A percentile compares a stretch with the other conserved stretches of the same genome.
These are phyloP conservation scores for Coniochaeta hoffmannii DNA, from an alignment of 2,329 filamentous ascomycete species.

Conservation along the genomic window DNA sequence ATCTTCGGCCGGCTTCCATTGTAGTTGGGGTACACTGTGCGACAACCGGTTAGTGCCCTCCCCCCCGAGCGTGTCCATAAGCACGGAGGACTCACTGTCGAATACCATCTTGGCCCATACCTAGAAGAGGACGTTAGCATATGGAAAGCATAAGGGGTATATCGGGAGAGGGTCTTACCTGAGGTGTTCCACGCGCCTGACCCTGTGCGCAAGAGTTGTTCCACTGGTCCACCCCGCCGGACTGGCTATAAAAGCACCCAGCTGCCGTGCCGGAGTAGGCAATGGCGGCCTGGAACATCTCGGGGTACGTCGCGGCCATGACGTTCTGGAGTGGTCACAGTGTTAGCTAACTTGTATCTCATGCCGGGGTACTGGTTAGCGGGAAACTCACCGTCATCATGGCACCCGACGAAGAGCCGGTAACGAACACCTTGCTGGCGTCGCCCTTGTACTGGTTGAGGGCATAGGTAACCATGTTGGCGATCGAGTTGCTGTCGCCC, in stretches of 20 bases:
- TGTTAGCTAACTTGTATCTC: not conserved
- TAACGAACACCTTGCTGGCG: slow-evolving; percentile 37
- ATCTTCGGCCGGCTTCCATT: slow-evolving; percentile 41
- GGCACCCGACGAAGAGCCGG: slow-evolving; percentile 38
- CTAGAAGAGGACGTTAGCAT: no score
- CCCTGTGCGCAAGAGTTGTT: slow-evolving; percentile 48
- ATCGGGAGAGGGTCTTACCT: no score
- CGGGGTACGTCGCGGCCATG: slow-evolving; percentile 46
- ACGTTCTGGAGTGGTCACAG: slow-evolving; percentile 24
- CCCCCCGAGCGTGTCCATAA: no score
- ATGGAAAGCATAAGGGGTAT: no score
- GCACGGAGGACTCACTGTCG: not conserved
- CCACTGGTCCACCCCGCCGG: slow-evolving; percentile 31
- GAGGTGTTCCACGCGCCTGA: slow-evolving; percentile 31
- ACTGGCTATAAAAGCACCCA: slow-evolving; percentile 44
- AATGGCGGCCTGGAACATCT: slow-evolving; percentile 43
- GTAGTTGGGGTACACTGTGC: slow-evolving; percentile 34
- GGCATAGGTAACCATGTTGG: slow-evolving; percentile 45
- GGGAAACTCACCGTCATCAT: slow-evolving; percentile 38
- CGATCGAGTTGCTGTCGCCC: slow-evolving; percentile 42
- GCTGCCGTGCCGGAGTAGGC: slow-evolving; percentile 46
- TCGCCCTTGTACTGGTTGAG: slow-evolving; percentile 41
- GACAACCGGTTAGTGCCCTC: not conserved
- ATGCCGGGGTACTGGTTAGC: no score
- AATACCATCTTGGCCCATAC: slow-evolving; percentile 32